These are phyloP conservation scores for Cystobasidium ongulense DNA, from an alignment of 768 basidiomycete species.

Conservation along the genomic window DNA sequence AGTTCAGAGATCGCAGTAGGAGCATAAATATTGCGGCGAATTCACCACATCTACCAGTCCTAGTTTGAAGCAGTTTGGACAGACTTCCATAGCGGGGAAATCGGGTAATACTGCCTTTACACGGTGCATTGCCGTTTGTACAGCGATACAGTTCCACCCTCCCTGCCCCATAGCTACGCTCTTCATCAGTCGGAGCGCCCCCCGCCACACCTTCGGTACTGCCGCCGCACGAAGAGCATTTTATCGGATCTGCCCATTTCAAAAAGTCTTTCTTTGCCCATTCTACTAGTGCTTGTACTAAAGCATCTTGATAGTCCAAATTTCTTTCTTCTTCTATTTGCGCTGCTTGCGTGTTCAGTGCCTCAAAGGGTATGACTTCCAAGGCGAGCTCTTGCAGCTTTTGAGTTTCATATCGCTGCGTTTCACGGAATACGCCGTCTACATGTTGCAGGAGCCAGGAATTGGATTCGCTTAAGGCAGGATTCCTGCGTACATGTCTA, in stretches of 20 bases:
- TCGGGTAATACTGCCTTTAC: not conserved
- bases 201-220: not conserved
- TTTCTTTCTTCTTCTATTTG: not conserved
- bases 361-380: slow-evolving; percentile 17
- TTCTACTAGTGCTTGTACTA: slow-evolving; percentile 18
- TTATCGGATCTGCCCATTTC: slow-evolving; percentile 23
- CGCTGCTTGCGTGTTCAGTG: not conserved
- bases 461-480: not conserved
- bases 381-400: slow-evolving; percentile 9
- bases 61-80: slow-evolving; percentile 13
- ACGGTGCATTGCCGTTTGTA: not conserved
- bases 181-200: not conserved
- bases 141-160: slow-evolving; percentile 21
- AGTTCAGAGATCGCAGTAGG: slow-evolving; percentile 3
- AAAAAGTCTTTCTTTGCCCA: slow-evolving; percentile 29
- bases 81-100: slow-evolving; percentile 16
- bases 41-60: slow-evolving; percentile 28
- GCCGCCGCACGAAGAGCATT: not conserved
- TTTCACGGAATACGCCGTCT: not conserved
- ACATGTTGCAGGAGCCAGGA: slow-evolving; percentile 1
- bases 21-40: slow-evolving; percentile 24
- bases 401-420: slow-evolving; percentile 1
- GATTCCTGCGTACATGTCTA: not conserved
- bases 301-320: slow-evolving; percentile 15
- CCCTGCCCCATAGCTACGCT: slow-evolving; percentile 2